These are phyloP conservation scores for Viola odorata DNA, from an alignment of 345 rosid species.

Conservation along the genomic window DNA sequence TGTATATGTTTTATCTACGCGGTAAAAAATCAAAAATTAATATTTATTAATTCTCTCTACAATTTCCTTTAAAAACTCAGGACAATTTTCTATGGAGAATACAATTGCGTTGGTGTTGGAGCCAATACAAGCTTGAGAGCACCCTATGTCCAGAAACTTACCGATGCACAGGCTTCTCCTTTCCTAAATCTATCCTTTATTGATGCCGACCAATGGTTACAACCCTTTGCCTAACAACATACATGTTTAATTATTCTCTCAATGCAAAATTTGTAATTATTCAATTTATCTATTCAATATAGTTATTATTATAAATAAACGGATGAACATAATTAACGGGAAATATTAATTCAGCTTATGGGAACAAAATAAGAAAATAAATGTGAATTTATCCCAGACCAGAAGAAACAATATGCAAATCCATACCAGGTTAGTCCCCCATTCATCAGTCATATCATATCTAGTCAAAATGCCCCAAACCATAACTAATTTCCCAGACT, in stretches of 20 bases:
- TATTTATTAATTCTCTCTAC: background rate
- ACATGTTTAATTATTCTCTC: too few species aligned
- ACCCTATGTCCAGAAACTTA: constrained; percentile 57
- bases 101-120: constrained; percentile 70
- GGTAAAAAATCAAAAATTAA: background rate
- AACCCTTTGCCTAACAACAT: background rate
- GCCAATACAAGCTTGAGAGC: constrained; percentile 50
- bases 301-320: too few species aligned
- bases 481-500: background rate
- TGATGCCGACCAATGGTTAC: constrained; percentile 81
- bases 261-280: too few species aligned
- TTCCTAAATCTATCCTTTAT: constrained; percentile 50
- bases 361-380: too few species aligned
- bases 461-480: too few species aligned
- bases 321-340: too few species aligned
- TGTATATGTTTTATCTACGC: background rate
- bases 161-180: constrained; percentile 49
- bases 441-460: too few species aligned
- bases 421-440: too few species aligned
- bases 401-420: too few species aligned
- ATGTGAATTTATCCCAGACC: too few species aligned
- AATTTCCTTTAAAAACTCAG: constrained; percentile 26
- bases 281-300: too few species aligned
- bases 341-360: too few species aligned
- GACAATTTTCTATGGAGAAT: constrained; percentile 68